Evolutionary conservation across 495 filamentous ascomycete genomes (phyloP), one percentile per base, ranked within the genome.

Genomic region (Podospora bellae-mahoneyi): DNA sequence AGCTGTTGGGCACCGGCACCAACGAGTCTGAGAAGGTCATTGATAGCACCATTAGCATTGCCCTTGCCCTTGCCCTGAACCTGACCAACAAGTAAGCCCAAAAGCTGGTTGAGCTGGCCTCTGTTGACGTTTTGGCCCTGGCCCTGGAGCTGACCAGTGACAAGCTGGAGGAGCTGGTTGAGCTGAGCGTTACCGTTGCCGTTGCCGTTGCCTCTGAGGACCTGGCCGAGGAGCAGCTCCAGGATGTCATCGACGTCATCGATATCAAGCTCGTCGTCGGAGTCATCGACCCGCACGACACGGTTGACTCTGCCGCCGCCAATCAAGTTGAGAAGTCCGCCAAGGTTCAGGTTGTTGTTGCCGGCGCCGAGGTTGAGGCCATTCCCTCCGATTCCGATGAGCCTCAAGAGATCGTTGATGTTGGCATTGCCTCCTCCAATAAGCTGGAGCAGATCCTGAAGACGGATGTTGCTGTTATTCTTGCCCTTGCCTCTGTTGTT

Each of bases 381-480:
- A 26, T 32, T 32, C 13, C 23, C 23, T 26, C 27, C 27, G 7
- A 26, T 15, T 23, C 19, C 26, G 59, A 61, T 61, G 59, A 61
- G 59, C 3, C 7, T 18, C 6, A 61, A 26, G 59, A 61, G 19
- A 6, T 61, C 16, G 16, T 61, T 30, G 27, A 61, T 26, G 59
- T 61, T 61, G 16, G 30, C 20, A 20, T 61, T 61, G 59, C 16
- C 26, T 61, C 16, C 26, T 61, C 59, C 59, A 26, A 61, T 61
- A 26, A 61, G n/a, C 6, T 23, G 16, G 27, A 61, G 59, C 23
- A 61, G 18, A 13, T 61, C 59, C 32, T 61, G 19, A 30, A 61
- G 59, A 18, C 59, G 26, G 59, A 61, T 30, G 27, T 30, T 18
- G 23, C 59, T 18, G 18, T 28, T 28, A 15, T 61, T 61, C 23